These are phyloP conservation scores for Hyphodiscus sp. DNA, from an alignment of 2,329 filamentous ascomycete species.

Conservation along the genomic window DNA sequence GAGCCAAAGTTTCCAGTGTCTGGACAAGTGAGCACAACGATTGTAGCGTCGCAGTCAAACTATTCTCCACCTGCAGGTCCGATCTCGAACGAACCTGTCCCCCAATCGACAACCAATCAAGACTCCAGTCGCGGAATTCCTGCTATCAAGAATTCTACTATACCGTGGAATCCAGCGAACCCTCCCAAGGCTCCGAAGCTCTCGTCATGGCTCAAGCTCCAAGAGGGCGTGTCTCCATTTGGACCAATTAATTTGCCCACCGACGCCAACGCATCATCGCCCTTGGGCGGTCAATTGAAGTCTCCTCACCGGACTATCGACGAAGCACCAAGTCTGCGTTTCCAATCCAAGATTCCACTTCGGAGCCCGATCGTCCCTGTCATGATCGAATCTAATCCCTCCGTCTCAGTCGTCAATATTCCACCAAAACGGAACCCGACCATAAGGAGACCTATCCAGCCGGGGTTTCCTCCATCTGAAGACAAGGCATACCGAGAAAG, in stretches of 20 bases:
- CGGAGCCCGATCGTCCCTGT: conserved; percentile 1
- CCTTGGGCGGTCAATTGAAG: conserved; percentile 22
- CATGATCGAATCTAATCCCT: not conserved
- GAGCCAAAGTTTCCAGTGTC: conserved; percentile 20
- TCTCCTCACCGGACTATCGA: conserved; percentile 13
- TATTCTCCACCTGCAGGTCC: conserved; percentile 1
- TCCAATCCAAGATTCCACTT: not conserved
- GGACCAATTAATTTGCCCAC: conserved; percentile 20
- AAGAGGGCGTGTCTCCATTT: conserved; percentile 22
- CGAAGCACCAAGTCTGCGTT: not conserved
- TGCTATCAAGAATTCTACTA: conserved; percentile 20
- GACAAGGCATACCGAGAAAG: conserved; percentile 13
- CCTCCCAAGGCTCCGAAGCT: conserved; percentile 22
- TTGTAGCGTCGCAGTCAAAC: conserved; percentile 12
- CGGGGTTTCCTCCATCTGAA: not conserved
- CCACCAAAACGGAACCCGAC: not conserved
- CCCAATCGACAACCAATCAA: conserved; percentile 5
- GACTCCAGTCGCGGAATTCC: not conserved
- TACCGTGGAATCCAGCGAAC: conserved; percentile 23
- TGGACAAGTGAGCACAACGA: conserved; percentile 14
- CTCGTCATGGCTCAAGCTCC: conserved; percentile 21
- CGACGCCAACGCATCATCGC: conserved; percentile 9
- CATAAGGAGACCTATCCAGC: not conserved
- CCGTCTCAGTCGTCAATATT: not conserved
- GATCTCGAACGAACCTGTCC: conserved; percentile 12